Evolutionary conservation across 202 grass and related monocot species (phyloP), one percentile per base, ranked within the genome.

Genomic region (Setaria italica): DNA sequence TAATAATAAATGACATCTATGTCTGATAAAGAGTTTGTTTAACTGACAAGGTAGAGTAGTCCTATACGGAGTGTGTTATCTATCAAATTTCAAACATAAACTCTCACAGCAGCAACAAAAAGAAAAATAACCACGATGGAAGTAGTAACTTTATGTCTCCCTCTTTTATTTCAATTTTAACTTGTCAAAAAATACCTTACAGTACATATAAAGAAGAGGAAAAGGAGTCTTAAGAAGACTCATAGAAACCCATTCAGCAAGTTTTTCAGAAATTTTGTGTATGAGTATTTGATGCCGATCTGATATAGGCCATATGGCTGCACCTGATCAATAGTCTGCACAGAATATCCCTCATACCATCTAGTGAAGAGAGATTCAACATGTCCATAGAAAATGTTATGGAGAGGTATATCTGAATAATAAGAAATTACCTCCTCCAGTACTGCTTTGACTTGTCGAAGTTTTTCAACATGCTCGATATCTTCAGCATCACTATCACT

Each of bases 361-460:
- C 50, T 60, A 51, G 11, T 66, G 53, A n/a, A 69, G 41, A 67
- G 35, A 79, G 57, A 77, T 69, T 80, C 37, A 70, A 75, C 56
- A 67, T 86, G 53, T 67, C 56, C 13, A 21, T 83, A 83, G 21
- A 20, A 80, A 85, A 77, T 80, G 41, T 49, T 47, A 81, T 49
- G 82, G 67, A 80, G 45, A 85, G 13, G 25, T 34, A 72, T 13
- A 87, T 54, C 48, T 63, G 53, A 78, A 72, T 78, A 76, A 78
- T 82, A 10, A 54, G 29, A 89, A 74, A 57, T 82, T 76, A 99
- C 97, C 94, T 99, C 97, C 76, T 99, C 97, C 74, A 99, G 87
- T 53, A 99, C 97, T 59, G 97, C 97, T 94, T 99, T 99, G 71
- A 99, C 97, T 94, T 99, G 97, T 37, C 97, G 97, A 88, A 99